These are phyloP conservation scores for Yamadazyma kitorensis DNA, from an alignment of 805 yeast species.

Conservation along the genomic window DNA sequence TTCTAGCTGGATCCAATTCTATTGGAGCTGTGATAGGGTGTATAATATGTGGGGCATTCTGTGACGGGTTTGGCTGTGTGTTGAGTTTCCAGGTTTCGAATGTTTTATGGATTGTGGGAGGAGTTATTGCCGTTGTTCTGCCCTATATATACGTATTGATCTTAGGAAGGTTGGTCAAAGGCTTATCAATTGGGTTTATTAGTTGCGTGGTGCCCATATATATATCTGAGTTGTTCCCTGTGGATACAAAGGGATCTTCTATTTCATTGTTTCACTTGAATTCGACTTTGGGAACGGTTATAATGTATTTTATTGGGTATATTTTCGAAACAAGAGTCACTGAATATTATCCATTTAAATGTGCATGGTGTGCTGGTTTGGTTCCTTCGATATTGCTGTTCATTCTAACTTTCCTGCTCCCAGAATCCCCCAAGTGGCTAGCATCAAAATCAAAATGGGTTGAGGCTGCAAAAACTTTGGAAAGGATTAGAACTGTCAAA, in stretches of 20 bases:
- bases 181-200: constrained; percentile 29
- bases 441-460: constrained; percentile 29
- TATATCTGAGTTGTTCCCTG: constrained; percentile 26
- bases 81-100: constrained; percentile 21
- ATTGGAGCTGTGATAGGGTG: constrained; percentile 40
- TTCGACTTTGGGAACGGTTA: constrained; percentile 18
- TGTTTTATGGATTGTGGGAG: constrained; percentile 27
- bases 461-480: constrained; percentile 28
- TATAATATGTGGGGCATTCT: constrained; percentile 24
- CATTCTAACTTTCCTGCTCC: constrained; percentile 19
- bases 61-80: constrained; percentile 28
- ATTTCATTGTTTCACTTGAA: constrained; percentile 22
- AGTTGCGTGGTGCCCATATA: constrained; percentile 32
- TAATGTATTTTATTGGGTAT: constrained; percentile 15
- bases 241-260: constrained; percentile 19
- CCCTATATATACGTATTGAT: constrained; percentile 22
- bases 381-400: constrained; percentile 20
- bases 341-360: constrained; percentile 14
- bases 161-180: constrained; percentile 28
- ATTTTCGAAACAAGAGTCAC: constrained; percentile 12
- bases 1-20: constrained; percentile 25
- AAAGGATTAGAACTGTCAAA: constrained; percentile 11
- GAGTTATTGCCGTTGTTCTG: constrained; percentile 23
- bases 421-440: constrained; percentile 33
- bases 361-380: constrained; percentile 19